Base-by-base conservation (phyloP, 176 grass and related monocot genomes). In the Saccharum spontaneum region DNA sequence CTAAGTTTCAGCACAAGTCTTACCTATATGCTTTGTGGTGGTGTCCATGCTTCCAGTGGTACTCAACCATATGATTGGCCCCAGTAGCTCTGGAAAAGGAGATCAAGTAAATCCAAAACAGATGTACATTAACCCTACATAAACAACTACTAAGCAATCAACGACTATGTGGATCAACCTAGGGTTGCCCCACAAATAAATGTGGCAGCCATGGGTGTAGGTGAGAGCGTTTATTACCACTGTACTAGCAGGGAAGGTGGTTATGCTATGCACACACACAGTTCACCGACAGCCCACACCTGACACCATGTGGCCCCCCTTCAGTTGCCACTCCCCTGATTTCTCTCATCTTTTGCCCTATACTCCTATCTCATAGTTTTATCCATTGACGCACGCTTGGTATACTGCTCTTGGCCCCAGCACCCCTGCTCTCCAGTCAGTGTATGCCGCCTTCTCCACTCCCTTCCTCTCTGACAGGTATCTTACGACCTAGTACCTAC, bases 261-360 rank as follows among this genome's bases (percentile, higher is more conserved):
- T 90, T 92, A 90, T 83, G 84, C 70, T 44, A 57, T 67, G 18
- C 68, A 71, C 34, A 71, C 80, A 87, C 48, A 84, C 49, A 73
- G 88, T 92, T 90, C 93, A 92, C 93, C 93, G 91, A 90, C 95
- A 94, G 83, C 87, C 81, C 79, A 85, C 63, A 81, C 55, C 64
- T 73, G 78, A 39, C 85, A 31, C 82, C 71, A 67, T 69, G 79
- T 48, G 80, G 89, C 79, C 88, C 71, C 55, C 55, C 38, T 79
- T 83, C 38, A 79, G 60, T 87, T 83, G 81, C 76, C 83, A 84
- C 83, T 59, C 71, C 67, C 39, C 36, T 63, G 73, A 71, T 59
- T 65, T 82, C 39, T 69, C 86, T 71, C 60, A 57, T 75, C 68
- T 69, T 71, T 44, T 37, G 28, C 39, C 59, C 59, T 18, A 9